Evolutionary conservation across 345 rosid genomes (phyloP).

Genomic region (Rhizophora mangle): DNA sequence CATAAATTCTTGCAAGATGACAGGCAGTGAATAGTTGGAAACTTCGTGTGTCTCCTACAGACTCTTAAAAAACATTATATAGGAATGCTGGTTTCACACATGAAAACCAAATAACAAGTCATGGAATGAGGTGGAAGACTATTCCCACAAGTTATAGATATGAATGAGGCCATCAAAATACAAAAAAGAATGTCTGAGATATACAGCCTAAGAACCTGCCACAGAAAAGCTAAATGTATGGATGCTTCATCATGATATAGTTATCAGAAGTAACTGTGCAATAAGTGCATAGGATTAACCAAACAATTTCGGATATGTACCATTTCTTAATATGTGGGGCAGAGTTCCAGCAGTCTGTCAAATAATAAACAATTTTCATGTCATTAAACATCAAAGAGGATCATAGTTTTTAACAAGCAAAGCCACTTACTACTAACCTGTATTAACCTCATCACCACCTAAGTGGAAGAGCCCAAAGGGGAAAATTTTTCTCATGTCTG

Average conservation of each 20-base stretch:
- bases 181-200: neutral
- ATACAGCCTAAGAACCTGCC: neutral
- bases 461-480: conserved; percentile 95
- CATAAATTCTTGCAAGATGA: no score
- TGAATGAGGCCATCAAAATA: conserved; percentile 6
- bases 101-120: no score
- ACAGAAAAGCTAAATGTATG: no score
- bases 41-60: no score
- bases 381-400: conserved; percentile 9
- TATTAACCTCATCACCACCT: conserved; percentile 96
- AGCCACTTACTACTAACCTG: conserved; percentile 45
- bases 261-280: no score
- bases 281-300: neutral
- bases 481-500: conserved; percentile 86
- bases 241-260: no score
- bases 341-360: conserved; percentile 79
- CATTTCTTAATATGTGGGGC: conserved; percentile 76
- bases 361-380: conserved; percentile 17
- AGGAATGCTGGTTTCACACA: no score
- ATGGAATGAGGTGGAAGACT: no score
- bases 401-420: conserved; percentile 10
- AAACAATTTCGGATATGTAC: conserved; percentile 36
- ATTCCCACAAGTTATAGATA: neutral
- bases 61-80: no score
- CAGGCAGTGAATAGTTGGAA: no score